Evolutionary conservation across 495 filamentous ascomycete genomes (phyloP).

Genomic region (Tuber indicum): DNA sequence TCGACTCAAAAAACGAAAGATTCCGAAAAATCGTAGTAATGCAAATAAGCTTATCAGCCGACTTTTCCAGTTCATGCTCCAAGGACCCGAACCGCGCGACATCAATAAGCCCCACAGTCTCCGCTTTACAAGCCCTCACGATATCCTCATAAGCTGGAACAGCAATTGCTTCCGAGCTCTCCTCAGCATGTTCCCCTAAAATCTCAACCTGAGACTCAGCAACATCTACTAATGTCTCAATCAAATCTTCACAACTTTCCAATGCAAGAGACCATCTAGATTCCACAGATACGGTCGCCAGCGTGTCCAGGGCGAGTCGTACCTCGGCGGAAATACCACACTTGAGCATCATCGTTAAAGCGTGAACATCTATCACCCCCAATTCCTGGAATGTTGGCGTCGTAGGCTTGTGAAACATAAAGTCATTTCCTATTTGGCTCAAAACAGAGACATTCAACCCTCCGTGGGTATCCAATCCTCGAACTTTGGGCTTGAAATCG

Average conservation of each 20-base stretch:
- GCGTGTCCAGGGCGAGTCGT: constrained; percentile 75
- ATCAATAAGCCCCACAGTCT: constrained; percentile 62
- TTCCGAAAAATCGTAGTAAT: constrained; percentile 91
- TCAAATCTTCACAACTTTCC: constrained; percentile 73
- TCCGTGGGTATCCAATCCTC: constrained; percentile 55
- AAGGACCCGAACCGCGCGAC: constrained; percentile 66
- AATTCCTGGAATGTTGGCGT: constrained; percentile 70
- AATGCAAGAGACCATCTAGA: constrained; percentile 57
- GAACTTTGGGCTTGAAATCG: constrained; percentile 59
- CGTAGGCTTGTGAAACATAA: constrained; percentile 60
- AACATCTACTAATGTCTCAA: constrained; percentile 82
- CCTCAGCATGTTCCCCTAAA: constrained; percentile 68
- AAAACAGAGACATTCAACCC: constrained; percentile 59
- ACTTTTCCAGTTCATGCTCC: constrained; percentile 75
- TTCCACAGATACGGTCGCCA: constrained; percentile 65
- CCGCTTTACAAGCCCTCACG: constrained; percentile 63
- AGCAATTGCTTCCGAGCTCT: constrained; percentile 75
- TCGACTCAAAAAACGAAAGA: constrained; percentile 74
- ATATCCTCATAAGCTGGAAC: constrained; percentile 83
- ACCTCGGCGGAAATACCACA: constrained; percentile 85
- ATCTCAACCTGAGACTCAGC: constrained; percentile 78
- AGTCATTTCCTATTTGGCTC: constrained; percentile 55
- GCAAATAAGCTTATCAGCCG: constrained; percentile 78
- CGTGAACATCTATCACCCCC: constrained; percentile 81
- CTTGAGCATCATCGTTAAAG: constrained; percentile 86